Conservation (phyloP, 768 basidiomycete species). For the Tylopilus balloui region DNA sequence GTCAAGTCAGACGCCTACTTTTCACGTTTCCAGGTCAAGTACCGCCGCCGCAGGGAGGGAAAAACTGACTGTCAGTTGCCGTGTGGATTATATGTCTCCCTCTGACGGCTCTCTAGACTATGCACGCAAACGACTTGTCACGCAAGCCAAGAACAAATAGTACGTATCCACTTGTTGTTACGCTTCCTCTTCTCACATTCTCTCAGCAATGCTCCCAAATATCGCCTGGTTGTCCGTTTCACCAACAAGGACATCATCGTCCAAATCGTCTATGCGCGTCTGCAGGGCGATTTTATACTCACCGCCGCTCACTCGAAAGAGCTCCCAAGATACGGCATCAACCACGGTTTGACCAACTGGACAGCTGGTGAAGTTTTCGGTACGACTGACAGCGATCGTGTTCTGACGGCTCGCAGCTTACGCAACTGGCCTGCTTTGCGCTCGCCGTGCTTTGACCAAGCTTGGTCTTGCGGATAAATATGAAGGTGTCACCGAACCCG, state of each 20-base stretch:
- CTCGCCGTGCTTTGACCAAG: slow-evolving; percentile 92
- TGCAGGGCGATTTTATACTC: slow-evolving; percentile 95
- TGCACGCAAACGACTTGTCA: slow-evolving; percentile 93
- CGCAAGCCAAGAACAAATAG: slow-evolving; percentile 99
- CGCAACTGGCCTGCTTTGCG: slow-evolving; percentile 92
- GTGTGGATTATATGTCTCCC: not conserved
- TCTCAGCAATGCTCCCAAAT: slow-evolving; percentile 88
- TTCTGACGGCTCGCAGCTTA: slow-evolving; percentile 55
- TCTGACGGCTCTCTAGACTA: slow-evolving; percentile 60
- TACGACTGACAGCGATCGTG: not conserved
- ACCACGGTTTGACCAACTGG: slow-evolving; percentile 99
- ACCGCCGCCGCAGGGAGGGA: slow-evolving; percentile 94
- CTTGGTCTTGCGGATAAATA: slow-evolving; percentile 98
- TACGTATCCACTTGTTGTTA: slow-evolving; percentile 32
- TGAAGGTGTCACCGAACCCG: slow-evolving; percentile 87
- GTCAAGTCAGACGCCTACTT: slow-evolving; percentile 97
- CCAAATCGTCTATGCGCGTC: slow-evolving; percentile 94
- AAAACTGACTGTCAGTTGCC: slow-evolving; percentile 89
- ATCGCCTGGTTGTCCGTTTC: slow-evolving; percentile 98
- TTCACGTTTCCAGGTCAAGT: slow-evolving; percentile 98
- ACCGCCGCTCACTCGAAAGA: slow-evolving; percentile 85
- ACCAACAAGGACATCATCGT: slow-evolving; percentile 96
- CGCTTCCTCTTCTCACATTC: slow-evolving; percentile 5
- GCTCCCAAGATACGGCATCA: slow-evolving; percentile 93
- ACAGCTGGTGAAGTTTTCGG: slow-evolving; percentile 64